A percentile compares a stretch with the other conserved stretches of the same genome.
Evolutionary conservation across 140 eudicot species (phyloP).

Genomic region (Flaveria floridana): DNA sequence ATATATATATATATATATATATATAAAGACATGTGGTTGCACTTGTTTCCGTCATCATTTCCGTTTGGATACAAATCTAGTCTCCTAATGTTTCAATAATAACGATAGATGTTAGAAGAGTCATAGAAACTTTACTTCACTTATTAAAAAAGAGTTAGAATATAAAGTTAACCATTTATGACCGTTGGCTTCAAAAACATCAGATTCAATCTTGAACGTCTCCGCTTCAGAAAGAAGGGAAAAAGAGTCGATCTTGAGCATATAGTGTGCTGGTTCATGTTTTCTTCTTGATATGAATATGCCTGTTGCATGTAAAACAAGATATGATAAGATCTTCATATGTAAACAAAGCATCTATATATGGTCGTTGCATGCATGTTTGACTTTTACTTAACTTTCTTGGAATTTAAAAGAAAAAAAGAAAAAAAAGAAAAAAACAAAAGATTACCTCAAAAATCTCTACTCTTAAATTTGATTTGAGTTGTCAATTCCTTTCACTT

Average conservation of each 20-base stretch:
- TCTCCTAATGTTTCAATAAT: constrained; percentile 27
- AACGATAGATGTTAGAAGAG: neutral
- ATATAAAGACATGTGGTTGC: constrained; percentile 24
- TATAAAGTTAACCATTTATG: constrained; percentile 26
- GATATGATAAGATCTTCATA: too few species aligned
- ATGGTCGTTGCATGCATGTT: too few species aligned
- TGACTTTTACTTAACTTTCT: too few species aligned
- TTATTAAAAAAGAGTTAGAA: neutral
- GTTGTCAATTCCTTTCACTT: too few species aligned
- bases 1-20: too few species aligned
- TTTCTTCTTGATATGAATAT: constrained; percentile 19
- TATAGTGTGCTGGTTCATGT: constrained; percentile 35
- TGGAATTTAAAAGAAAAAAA: too few species aligned
- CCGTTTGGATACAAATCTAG: constrained; percentile 36
- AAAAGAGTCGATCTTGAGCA: constrained; percentile 30
- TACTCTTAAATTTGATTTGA: too few species aligned
- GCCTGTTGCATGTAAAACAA: too few species aligned
- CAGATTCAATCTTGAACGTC: constrained; percentile 6
- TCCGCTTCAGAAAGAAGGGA: constrained; percentile 25
- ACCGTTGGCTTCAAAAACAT: constrained; percentile 33
- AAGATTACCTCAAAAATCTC: too few species aligned
- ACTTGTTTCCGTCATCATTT: neutral
- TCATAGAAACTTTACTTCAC: neutral
- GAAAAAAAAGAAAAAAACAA: too few species aligned
- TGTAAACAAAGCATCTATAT: too few species aligned